A percentile compares a stretch with the other conserved stretches of the same genome.
phyloP scores from a whole-genome alignment of 805 yeast species.

The Torulaspora quercuum region DNA sequence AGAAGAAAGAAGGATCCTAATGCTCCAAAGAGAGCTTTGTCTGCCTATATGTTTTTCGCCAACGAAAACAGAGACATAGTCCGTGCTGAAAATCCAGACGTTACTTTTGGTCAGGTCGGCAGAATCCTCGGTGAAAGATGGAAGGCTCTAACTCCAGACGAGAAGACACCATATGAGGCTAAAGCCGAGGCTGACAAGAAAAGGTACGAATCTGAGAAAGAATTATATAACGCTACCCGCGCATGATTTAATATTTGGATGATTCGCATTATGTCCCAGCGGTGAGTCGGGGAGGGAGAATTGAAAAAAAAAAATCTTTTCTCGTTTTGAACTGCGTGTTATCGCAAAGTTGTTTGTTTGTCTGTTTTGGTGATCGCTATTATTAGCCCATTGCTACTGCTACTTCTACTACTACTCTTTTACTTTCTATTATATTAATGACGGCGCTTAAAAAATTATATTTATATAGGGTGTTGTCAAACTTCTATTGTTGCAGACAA shows the following conservation, averaged over 20 bases:
- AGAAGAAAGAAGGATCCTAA: slow-evolving; percentile 77
- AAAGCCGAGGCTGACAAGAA: slow-evolving; percentile 96
- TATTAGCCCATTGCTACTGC: slow-evolving; percentile 8
- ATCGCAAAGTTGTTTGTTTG: too few relatives aligned
- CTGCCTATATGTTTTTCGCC: slow-evolving; percentile 99
- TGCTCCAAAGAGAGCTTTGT: slow-evolving; percentile 97
- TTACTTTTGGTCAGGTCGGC: slow-evolving; percentile 93
- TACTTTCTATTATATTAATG: slow-evolving; percentile 3
- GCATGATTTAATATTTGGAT: slow-evolving; percentile 15
- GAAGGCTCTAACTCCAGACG: slow-evolving; percentile 83
- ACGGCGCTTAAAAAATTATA: too few relatives aligned
- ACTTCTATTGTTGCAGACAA: slow-evolving; percentile 9
- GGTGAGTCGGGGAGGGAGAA: too few relatives aligned
- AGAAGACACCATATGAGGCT: slow-evolving; percentile 84
- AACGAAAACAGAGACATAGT: slow-evolving; percentile 95
- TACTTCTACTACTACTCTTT: slow-evolving; percentile 6
- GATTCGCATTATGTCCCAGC: slow-evolving; percentile 1
- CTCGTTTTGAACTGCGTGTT: too few relatives aligned
- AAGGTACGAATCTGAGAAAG: slow-evolving; percentile 95
- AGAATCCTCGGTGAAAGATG: slow-evolving; percentile 92
- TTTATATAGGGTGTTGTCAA: too few relatives aligned
- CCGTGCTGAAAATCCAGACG: slow-evolving; percentile 94
- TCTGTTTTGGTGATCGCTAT: slow-evolving; percentile 1
- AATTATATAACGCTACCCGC: slow-evolving; percentile 60
- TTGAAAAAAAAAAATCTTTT: too few relatives aligned